A percentile compares a stretch with the other conserved stretches of the same genome.
These are phyloP conservation scores for Coemansia asiatica DNA, from an alignment of 192 early-diverging fungal species.

Conservation along the genomic window DNA sequence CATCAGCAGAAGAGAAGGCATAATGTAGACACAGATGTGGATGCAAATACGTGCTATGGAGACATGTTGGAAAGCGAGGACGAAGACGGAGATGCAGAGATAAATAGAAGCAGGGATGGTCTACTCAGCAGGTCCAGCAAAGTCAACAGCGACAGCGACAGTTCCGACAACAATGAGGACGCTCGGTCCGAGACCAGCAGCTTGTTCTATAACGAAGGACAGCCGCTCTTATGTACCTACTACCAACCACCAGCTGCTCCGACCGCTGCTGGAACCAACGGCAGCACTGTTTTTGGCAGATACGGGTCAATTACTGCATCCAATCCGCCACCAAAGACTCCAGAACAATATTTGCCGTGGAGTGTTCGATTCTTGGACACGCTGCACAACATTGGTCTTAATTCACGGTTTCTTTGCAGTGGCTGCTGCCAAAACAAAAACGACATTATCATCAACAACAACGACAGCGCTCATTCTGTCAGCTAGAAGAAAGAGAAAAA, in stretches of 20 bases:
- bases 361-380: constrained; percentile 12
- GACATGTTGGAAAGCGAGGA: constrained; percentile 29
- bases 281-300: background rate
- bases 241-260: constrained; percentile 19
- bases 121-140: background rate
- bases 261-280: background rate
- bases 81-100: background rate
- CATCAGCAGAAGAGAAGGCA: background rate
- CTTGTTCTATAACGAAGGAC: constrained; percentile 43
- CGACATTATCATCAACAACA: no score
- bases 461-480: background rate
- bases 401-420: constrained; percentile 8
- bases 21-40: background rate
- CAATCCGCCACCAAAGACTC: constrained; percentile 17
- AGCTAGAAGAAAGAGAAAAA: background rate
- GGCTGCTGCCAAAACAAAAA: background rate
- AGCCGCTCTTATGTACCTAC: constrained; percentile 48
- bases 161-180: background rate
- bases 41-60: constrained; percentile 15
- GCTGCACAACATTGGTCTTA: background rate
- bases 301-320: constrained; percentile 15
- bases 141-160: constrained; percentile 7
- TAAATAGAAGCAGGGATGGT: background rate
- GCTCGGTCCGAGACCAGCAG: constrained; percentile 35
- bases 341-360: constrained; percentile 48